Evolutionary conservation across 345 rosid genomes (phyloP), one percentile per base, ranked within the genome.

Genomic region (Eucalyptus cloeziana): DNA sequence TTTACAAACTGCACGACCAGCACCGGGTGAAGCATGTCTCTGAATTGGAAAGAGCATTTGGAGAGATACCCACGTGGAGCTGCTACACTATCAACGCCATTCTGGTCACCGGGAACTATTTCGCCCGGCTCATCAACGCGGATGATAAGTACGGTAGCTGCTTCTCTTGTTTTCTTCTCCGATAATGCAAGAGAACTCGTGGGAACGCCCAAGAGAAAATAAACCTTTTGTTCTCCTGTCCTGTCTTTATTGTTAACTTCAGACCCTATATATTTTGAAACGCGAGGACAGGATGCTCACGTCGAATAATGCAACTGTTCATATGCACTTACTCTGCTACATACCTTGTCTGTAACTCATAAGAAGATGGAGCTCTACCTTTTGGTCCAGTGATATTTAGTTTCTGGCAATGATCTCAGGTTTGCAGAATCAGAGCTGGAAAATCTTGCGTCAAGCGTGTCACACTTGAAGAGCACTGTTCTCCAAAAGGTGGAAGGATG

Each of bases 321-420:
- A 54, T 8, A 21, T 54, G 60, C 60, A 22, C 0, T 54, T 54
- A 0, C 60, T 22, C 24, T 54, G 60, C 27, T 54, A 7, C 25
- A 22, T 54, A 54, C 27, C 60, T 8, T 54, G 60, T 54, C 60
- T 0, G 27, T 54, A 22, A 54, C 60, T 21, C 60, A 54, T 54
- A 22, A 54, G 60, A 54, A 22, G 60, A 54, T 54, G 12, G 60
- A 54, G 60, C 60, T 54, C 60, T 22, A 54, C 60, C 5, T 54
- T 54, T 22, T 54, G 27, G 27, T 54, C 27, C 3, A 54, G 0
- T 54, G 60, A 54, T 54, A 0, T 22, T 8, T 0, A 22, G 27
- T 54, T 54, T 54, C 27, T 54, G 60, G 60, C 27, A 8, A 8
- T 54, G 12, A 22, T 54, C 60, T 54, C 62, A 56, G 62, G 30